A percentile compares a stretch with the other conserved stretches of the same genome.
Evolutionary conservation across 2,329 filamentous ascomycete genomes (phyloP).

Genomic region (Cladosporium phlei): DNA sequence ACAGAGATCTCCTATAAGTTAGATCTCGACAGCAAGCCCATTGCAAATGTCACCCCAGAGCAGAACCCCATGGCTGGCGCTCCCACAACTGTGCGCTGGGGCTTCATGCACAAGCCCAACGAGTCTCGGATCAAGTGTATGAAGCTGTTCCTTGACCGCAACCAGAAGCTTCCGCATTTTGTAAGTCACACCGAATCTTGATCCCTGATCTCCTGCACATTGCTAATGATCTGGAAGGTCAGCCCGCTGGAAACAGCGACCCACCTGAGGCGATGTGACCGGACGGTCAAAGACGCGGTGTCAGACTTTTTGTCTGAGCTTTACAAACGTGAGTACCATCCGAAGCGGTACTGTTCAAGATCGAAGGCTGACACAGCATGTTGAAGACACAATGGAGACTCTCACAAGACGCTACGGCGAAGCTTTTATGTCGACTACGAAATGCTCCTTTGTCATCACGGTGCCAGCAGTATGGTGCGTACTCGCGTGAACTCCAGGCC

Average conservation of each 20-base stretch:
- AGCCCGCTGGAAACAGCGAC: conserved; percentile 71
- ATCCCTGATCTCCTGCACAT: neutral
- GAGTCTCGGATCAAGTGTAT: conserved; percentile 73
- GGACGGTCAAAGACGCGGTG: conserved; percentile 74
- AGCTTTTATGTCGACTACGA: conserved; percentile 67
- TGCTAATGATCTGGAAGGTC: conserved; percentile 64
- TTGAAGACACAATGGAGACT: conserved; percentile 67
- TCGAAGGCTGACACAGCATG: neutral
- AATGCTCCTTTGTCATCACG: conserved; percentile 61
- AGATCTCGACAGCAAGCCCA: conserved; percentile 23
- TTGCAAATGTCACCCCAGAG: conserved; percentile 8
- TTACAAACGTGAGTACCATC: conserved; percentile 42
- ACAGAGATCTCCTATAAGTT: conserved; percentile 67
- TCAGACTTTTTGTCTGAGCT: conserved; percentile 75
- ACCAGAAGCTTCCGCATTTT: conserved; percentile 75
- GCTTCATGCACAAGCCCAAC: conserved; percentile 75
- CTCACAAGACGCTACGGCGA: conserved; percentile 70
- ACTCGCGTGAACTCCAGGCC: no score
- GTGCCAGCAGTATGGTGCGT: conserved; percentile 73
- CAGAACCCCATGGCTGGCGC: conserved; percentile 5
- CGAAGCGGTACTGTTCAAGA: no score
- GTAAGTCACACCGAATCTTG: conserved; percentile 49
- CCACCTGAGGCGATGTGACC: conserved; percentile 67
- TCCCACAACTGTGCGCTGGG: conserved; percentile 57
- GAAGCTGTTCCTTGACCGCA: conserved; percentile 77